Evolutionary conservation across 2,329 filamentous ascomycete genomes (phyloP).

Genomic region (Venturiaceae sp.): DNA sequence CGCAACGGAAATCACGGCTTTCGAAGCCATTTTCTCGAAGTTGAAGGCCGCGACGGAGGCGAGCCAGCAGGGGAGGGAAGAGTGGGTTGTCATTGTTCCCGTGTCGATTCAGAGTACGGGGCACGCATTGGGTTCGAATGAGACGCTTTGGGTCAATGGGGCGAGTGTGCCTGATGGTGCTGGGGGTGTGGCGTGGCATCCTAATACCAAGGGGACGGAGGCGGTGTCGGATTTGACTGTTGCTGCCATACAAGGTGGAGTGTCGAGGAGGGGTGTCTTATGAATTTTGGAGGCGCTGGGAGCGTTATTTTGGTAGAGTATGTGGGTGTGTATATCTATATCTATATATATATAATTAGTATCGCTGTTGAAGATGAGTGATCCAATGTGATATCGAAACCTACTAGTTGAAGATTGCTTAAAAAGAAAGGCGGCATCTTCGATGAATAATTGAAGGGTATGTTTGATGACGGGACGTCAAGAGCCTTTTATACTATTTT

Average conservation of each 20-base stretch:
- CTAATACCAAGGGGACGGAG: not conserved
- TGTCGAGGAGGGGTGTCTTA: no score
- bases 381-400: not conserved
- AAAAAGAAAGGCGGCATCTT: no score
- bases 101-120: not conserved
- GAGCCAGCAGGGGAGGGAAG: not conserved
- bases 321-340: not conserved
- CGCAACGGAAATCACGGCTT: not conserved
- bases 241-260: not conserved
- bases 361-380: no score
- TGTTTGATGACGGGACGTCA: no score
- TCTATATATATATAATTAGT: not conserved
- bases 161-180: not conserved
- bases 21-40: constrained; percentile 2
- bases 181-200: not conserved
- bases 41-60: constrained; percentile 4
- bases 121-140: not conserved
- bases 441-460: no score
- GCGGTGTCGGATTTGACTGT: not conserved
- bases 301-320: no score
- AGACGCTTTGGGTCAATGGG: constrained; percentile 7
- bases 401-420: not conserved
- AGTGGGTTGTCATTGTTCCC: constrained; percentile 1
- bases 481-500: no score
- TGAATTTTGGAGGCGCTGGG: not conserved